Evolutionary conservation across 345 rosid species (phyloP).

Genomic region (Salix koriyanagi): DNA sequence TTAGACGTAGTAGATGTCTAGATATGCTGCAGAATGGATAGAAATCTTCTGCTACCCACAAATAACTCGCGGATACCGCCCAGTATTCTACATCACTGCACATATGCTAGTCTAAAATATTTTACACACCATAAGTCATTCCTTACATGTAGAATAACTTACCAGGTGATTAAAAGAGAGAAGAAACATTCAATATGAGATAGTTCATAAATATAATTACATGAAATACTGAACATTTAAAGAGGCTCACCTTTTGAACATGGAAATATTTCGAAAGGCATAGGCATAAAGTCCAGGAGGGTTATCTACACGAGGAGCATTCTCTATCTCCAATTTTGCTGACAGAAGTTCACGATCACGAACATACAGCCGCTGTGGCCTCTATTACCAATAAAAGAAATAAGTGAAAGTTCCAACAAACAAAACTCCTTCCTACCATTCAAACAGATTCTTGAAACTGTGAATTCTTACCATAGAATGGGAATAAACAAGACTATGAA

Average conservation of each 20-base stretch:
- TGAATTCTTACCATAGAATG: slow-evolving; percentile 45
- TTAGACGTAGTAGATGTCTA: background rate
- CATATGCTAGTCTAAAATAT: background rate
- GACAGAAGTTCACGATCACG: slow-evolving; percentile 57
- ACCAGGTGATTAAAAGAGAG: background rate
- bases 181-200: background rate
- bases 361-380: slow-evolving; percentile 45
- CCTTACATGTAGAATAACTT: background rate
- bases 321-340: slow-evolving; percentile 51
- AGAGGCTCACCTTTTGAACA: slow-evolving; percentile 49
- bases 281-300: slow-evolving; percentile 41
- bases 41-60: background rate
- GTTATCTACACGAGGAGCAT: slow-evolving; percentile 39
- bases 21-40: background rate
- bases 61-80: background rate
- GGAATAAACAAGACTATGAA: slow-evolving; percentile 41
- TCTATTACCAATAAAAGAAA: slow-evolving; percentile 38
- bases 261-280: slow-evolving; percentile 62
- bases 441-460: slow-evolving; percentile 8
- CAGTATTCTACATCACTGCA: background rate
- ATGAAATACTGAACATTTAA: background rate
- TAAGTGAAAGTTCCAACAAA: slow-evolving; percentile 5
- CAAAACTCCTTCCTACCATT: slow-evolving; percentile 5
- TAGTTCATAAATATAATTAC: background rate
- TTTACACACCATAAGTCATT: background rate